Evolutionary conservation across 1,284 basidiomycete species (phyloP).

Genomic region (Moesziomyces sp.): DNA sequence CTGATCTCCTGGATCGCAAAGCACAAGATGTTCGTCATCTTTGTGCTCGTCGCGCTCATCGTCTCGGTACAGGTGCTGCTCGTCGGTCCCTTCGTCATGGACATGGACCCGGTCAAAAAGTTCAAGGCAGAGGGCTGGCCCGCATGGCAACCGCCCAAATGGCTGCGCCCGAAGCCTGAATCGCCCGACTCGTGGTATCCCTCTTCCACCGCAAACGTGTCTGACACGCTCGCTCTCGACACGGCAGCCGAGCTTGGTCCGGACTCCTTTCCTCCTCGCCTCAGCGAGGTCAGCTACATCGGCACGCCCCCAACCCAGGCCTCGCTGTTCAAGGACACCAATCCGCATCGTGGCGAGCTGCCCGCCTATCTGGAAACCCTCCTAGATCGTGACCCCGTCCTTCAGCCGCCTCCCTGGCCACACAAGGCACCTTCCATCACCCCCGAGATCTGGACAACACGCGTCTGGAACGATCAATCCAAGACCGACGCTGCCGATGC

Average conservation of each 20-base stretch:
- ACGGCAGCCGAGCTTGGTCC: conserved; percentile 12
- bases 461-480: conserved; percentile 53
- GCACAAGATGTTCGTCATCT: conserved; percentile 42
- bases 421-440: conserved; percentile 38
- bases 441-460: conserved; percentile 29
- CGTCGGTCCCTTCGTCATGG: conserved; percentile 33
- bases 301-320: conserved; percentile 13
- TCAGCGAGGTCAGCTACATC: conserved; percentile 16
- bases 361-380: conserved; percentile 30
- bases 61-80: conserved; percentile 37
- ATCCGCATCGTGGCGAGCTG: conserved; percentile 57
- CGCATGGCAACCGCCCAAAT: conserved; percentile 26
- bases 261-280: conserved; percentile 24
- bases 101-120: conserved; percentile 44
- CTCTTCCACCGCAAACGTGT: neutral
- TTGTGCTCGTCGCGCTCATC: conserved; percentile 36
- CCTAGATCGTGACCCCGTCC: conserved; percentile 40
- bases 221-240: neutral
- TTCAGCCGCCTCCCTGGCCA: conserved; percentile 44
- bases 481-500: conserved; percentile 51
- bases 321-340: conserved; percentile 35
- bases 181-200: conserved; percentile 30
- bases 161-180: conserved; percentile 15
- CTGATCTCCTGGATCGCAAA: conserved; percentile 45
- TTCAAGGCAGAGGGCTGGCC: conserved; percentile 23